These are phyloP conservation scores for Mucor velutinosus DNA, from an alignment of 371 early-diverging fungal species.

Conservation along the genomic window DNA sequence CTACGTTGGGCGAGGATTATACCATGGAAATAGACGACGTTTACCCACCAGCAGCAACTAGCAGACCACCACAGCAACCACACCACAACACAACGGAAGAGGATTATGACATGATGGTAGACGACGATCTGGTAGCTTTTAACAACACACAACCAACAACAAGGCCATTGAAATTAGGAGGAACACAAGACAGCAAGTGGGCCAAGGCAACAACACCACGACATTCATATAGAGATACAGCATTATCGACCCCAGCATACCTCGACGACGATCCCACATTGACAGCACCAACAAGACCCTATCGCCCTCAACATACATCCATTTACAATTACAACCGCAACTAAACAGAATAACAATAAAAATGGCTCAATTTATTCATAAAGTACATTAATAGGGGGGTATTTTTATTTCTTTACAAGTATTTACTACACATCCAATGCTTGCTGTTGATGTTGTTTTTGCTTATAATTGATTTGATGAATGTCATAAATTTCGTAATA, in stretches of 20 bases:
- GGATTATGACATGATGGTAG: constrained; percentile 18
- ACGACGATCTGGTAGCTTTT: constrained; percentile 6
- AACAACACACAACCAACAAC: background rate
- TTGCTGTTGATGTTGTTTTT: constrained; percentile 2
- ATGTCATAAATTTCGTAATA: constrained; percentile 65
- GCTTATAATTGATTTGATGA: constrained; percentile 20
- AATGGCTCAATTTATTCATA: background rate
- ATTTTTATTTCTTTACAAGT: background rate
- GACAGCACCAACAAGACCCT: constrained; percentile 17
- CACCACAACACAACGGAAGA: background rate
- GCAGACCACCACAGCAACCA: background rate
- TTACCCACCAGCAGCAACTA: background rate
- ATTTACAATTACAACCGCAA: background rate
- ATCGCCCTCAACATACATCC: constrained; percentile 3
- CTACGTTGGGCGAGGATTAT: constrained; percentile 5
- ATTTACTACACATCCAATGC: constrained; percentile 19
- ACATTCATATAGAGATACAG: background rate
- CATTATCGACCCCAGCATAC: background rate
- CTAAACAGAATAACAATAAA: background rate
- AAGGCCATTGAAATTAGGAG: background rate
- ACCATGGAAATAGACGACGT: constrained; percentile 22
- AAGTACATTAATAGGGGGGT: background rate
- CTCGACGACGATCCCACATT: constrained; percentile 8
- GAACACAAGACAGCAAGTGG: constrained; percentile 15
- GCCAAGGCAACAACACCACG: constrained; percentile 6